Evolutionary conservation across 768 basidiomycete species (phyloP).

Genomic region (Boletus sensibilis): DNA sequence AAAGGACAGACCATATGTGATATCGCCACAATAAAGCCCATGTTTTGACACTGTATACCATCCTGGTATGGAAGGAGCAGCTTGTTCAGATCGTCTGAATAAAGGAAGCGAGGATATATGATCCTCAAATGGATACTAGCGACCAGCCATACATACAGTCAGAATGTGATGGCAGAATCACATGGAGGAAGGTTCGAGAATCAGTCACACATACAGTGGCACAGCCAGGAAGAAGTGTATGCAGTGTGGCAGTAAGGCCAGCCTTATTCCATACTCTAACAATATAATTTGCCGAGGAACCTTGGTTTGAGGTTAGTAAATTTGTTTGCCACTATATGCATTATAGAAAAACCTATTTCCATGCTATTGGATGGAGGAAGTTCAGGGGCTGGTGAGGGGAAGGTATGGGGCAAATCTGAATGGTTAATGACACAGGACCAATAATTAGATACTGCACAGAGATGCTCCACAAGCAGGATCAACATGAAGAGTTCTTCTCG

Average conservation of each 20-base stretch:
- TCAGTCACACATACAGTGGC: too few relatives aligned
- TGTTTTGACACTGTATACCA: not conserved
- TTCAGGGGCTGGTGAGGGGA: not conserved
- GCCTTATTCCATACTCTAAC: too few relatives aligned
- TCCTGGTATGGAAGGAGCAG: not conserved
- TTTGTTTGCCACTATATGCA: too few relatives aligned
- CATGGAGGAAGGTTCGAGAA: not conserved
- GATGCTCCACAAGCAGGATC: too few relatives aligned
- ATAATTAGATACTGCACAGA: too few relatives aligned
- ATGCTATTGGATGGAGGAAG: too few relatives aligned
- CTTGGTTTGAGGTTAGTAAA: too few relatives aligned
- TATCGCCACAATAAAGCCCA: not conserved
- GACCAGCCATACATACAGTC: not conserved
- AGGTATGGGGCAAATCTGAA: not conserved
- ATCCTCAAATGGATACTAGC: not conserved
- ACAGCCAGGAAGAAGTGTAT: not conserved
- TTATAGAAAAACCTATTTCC: not conserved
- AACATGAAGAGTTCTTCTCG: too few relatives aligned
- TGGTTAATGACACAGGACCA: too few relatives aligned
- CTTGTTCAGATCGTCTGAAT: fast-evolving
- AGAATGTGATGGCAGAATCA: not conserved
- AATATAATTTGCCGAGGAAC: too few relatives aligned
- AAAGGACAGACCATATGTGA: not conserved
- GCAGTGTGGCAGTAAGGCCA: not conserved
- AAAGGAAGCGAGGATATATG: fast-evolving